Conservation (phyloP, 345 rosid genomes). For the Populus davidiana region DNA sequence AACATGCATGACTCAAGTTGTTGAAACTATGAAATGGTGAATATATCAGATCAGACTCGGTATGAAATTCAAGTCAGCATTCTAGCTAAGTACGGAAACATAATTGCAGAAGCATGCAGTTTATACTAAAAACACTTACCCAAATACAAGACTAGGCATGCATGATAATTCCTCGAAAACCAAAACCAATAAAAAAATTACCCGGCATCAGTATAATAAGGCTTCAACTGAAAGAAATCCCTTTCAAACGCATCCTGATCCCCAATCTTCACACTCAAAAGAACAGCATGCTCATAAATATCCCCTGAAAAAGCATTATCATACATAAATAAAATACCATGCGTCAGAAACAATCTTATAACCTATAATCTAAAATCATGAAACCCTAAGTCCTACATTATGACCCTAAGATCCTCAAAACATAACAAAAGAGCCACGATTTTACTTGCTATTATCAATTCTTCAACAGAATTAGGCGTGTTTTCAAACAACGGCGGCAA, state of each 20-base stretch:
- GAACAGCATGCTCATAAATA: slow-evolving; percentile 85
- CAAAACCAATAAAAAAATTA: slow-evolving; percentile 20
- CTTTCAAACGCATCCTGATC: slow-evolving; percentile 97
- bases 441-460: slow-evolving; percentile 78
- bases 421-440: not conserved
- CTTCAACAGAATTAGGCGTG: slow-evolving; percentile 60
- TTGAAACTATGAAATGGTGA: not conserved
- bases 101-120: not conserved
- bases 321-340: not conserved
- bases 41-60: not conserved
- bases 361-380: not conserved
- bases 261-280: slow-evolving; percentile 79
- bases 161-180: not conserved
- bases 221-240: slow-evolving; percentile 93
- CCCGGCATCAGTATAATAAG: slow-evolving; percentile 90
- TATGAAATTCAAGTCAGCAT: not conserved
- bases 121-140: not conserved
- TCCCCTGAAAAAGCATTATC: slow-evolving; percentile 53
- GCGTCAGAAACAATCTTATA: not conserved
- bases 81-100: not conserved
- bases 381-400: not conserved
- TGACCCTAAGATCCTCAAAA: not conserved
- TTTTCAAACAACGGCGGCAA: slow-evolving; percentile 85
- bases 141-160: not conserved
- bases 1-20: not conserved